Base-by-base conservation (phyloP, 148 eudicot species). In the Cornus suecica region DNA sequence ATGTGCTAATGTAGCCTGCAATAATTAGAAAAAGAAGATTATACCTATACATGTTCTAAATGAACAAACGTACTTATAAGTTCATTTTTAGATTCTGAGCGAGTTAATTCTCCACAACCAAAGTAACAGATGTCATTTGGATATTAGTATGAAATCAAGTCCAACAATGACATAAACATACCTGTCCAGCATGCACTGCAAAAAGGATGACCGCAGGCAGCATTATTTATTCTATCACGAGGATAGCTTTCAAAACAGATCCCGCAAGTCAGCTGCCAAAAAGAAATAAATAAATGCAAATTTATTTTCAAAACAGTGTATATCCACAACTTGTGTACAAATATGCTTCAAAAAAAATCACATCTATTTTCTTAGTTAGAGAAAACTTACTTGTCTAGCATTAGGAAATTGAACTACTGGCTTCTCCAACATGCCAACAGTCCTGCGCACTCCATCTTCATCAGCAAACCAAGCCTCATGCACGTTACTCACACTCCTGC, bases 391-490 rank as follows among this genome's bases (percentile, higher is more conserved):
- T 72, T 81, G 76, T 42, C 68, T 72, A 52, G 64, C 63, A 73
- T 71, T 29, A 73, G 84, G 72, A 69, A 69, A 68, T 66, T 41
- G 69, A 52, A 80, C 76, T 31, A 74, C 70, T 24, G 91, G 83
- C 34, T 64, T 73, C 68, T 78, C 84, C 45, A 86, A 76, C 45
- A 91, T 32, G 70, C 97, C 97, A 61, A 85, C 90, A 65, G 86
- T 72, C 68, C 69, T 81, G 24, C 90, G 85, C 27, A 89, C 90
- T 77, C 75, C 73, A 63, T 80, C 92, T 84, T 91, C 97, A 77
- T 88, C 88, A 58, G 88, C 86, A 81, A 91, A 91, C 97, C 97
- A 91, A 78, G 75, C 94, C 70, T 91, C 97, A 61, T 90, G 90
- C 74, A 91, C 78, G 72, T 82, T 82, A 77, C 86, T 86, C 63